Conservation (phyloP, 2,329 filamentous ascomycete genomes). For the Diaporthe ampelina region DNA sequence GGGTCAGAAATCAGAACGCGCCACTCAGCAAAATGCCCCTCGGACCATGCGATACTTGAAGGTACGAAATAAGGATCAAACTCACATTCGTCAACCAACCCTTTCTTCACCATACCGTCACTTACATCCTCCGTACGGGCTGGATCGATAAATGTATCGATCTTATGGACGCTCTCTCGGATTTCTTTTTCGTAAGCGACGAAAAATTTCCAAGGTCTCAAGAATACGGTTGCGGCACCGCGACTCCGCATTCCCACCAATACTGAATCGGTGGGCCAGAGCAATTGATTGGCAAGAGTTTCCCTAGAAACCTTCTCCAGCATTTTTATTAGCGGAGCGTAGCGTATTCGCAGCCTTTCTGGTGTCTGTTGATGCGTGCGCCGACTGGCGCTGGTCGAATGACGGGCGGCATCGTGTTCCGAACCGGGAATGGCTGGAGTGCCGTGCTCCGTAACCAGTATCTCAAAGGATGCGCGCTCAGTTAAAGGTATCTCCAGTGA, state of each 20-base stretch:
- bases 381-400: neutral
- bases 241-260: rapidly evolving
- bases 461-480: neutral
- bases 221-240: neutral
- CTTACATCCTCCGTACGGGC: no score
- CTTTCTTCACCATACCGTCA: neutral
- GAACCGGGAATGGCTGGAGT: neutral
- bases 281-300: neutral
- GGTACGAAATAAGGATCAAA: neutral
- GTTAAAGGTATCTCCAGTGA: neutral
- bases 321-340: neutral
- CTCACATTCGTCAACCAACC: neutral
- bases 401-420: neutral
- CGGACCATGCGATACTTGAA: no score
- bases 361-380: neutral
- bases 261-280: neutral
- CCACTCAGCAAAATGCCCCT: neutral
- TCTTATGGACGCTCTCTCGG: neutral
- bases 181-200: constrained; percentile 13
- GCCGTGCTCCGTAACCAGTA: neutral
- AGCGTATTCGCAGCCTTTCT: constrained; percentile 1
- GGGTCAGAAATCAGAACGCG: neutral
- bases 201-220: constrained; percentile 12
- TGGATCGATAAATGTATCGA: neutral
- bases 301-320: neutral